A percentile compares a stretch with the other conserved stretches of the same genome.
Evolutionary conservation across 768 basidiomycete species (phyloP).

Genomic region (Boletus huronensis): DNA sequence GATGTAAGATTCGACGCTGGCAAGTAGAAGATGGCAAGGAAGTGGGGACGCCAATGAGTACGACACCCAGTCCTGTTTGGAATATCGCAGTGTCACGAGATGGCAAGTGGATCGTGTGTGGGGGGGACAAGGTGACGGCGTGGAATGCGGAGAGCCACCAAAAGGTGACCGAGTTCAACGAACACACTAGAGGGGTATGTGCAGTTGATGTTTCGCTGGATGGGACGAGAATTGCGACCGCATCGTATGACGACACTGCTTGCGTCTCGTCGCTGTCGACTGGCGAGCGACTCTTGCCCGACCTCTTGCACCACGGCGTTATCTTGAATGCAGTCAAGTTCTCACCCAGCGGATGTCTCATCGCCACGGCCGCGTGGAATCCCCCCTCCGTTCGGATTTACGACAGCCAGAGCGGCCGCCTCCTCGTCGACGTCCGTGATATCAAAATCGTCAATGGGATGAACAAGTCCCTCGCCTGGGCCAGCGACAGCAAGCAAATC

Average conservation of each 20-base stretch:
- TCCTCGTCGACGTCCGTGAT: neutral
- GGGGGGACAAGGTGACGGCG: neutral
- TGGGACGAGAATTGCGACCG: neutral
- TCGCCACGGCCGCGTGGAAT: neutral
- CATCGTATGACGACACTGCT: neutral
- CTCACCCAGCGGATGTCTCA: conserved; percentile 5
- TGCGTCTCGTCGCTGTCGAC: conserved; percentile 7
- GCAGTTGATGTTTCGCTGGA: neutral
- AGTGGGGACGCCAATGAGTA: conserved; percentile 1
- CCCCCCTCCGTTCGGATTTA: neutral
- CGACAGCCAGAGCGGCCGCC: neutral
- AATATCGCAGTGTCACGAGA: neutral
- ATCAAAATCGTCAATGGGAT: neutral
- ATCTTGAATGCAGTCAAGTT: neutral
- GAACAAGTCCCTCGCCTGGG: neutral
- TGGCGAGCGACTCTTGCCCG: neutral
- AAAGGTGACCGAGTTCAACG: neutral
- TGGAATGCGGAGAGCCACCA: neutral
- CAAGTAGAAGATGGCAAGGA: neutral
- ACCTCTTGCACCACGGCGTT: neutral
- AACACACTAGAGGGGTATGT: too few relatives aligned
- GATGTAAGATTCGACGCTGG: neutral
- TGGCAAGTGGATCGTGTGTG: neutral
- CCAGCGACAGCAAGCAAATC: neutral
- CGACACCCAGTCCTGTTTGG: neutral